Conservation (phyloP, 1,139 yeast species). For the Yamadazyma sp. region DNA sequence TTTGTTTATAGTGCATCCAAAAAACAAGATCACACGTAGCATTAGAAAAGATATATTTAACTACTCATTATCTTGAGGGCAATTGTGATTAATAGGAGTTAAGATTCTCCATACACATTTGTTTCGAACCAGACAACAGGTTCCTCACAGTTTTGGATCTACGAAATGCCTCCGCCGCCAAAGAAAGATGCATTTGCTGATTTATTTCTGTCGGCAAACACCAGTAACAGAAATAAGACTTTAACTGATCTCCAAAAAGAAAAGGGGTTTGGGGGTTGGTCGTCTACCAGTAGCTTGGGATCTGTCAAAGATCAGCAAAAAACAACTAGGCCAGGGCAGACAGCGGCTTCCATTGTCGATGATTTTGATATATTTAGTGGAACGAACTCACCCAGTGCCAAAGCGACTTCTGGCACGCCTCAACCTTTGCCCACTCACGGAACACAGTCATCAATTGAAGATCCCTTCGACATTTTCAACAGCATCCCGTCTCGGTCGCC, state of each 20-base stretch:
- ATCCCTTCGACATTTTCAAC: constrained; percentile 24
- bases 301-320: no score
- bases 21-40: no score
- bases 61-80: no score
- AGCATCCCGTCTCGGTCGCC: constrained; percentile 1
- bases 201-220: constrained; percentile 39
- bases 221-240: constrained; percentile 13
- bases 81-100: no score
- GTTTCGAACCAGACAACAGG: no score
- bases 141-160: no score
- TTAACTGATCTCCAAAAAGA: constrained; percentile 14
- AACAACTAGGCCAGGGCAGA: no score
- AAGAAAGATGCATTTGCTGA: constrained; percentile 52
- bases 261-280: no score
- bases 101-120: no score
- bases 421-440: background rate
- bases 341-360: constrained; percentile 4
- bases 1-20: constrained; percentile 2
- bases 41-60: no score
- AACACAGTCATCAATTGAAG: constrained; percentile 6
- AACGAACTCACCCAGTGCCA: constrained; percentile 3
- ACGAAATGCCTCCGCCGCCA: constrained; percentile 28
- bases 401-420: background rate
- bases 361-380: constrained; percentile 15
- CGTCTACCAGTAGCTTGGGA: background rate